Evolutionary conservation across 1,139 yeast genomes (phyloP).

Genomic region (Geotrichum australiense): DNA sequence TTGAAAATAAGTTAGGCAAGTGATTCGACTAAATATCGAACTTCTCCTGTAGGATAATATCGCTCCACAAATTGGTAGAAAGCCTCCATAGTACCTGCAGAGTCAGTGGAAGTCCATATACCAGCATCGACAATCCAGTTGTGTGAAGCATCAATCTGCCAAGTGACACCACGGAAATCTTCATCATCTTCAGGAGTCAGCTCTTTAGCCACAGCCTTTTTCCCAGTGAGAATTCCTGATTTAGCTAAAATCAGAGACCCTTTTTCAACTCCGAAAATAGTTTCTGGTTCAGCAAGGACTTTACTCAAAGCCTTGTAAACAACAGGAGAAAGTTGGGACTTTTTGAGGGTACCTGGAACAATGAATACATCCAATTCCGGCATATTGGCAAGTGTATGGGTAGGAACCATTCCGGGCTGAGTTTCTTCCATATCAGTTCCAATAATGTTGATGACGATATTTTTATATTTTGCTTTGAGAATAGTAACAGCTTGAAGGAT

Average conservation of each 20-base stretch:
- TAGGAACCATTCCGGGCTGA: neutral
- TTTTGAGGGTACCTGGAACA: slow-evolving; percentile 12
- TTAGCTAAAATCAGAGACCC: slow-evolving; percentile 11
- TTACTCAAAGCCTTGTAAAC: slow-evolving; percentile 1
- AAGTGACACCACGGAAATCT: slow-evolving; percentile 5
- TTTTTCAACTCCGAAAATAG: slow-evolving; percentile 11
- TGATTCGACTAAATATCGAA: neutral
- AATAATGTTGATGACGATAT: slow-evolving; percentile 7
- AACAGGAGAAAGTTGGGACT: neutral
- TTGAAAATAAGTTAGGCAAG: no score
- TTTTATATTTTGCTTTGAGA: slow-evolving; percentile 5
- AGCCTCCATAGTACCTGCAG: slow-evolving; percentile 7
- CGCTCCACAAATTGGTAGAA: slow-evolving; percentile 5
- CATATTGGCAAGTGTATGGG: slow-evolving; percentile 6
- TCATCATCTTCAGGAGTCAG: neutral
- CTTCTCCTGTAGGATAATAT: slow-evolving; percentile 10
- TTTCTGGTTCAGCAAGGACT: neutral
- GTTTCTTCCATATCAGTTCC: slow-evolving; percentile 2
- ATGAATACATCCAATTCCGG: slow-evolving; percentile 14
- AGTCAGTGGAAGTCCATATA: slow-evolving; percentile 11
- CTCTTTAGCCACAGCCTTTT: slow-evolving; percentile 4
- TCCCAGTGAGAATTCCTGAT: slow-evolving; percentile 16
- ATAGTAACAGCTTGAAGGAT: slow-evolving; percentile 7
- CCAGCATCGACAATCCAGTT: slow-evolving; percentile 9
- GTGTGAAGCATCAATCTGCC: slow-evolving; percentile 1